A percentile compares a stretch with the other conserved stretches of the same genome.
Evolutionary conservation across 1,284 basidiomycete species (phyloP).

Genomic region (Trichosporon sp.): DNA sequence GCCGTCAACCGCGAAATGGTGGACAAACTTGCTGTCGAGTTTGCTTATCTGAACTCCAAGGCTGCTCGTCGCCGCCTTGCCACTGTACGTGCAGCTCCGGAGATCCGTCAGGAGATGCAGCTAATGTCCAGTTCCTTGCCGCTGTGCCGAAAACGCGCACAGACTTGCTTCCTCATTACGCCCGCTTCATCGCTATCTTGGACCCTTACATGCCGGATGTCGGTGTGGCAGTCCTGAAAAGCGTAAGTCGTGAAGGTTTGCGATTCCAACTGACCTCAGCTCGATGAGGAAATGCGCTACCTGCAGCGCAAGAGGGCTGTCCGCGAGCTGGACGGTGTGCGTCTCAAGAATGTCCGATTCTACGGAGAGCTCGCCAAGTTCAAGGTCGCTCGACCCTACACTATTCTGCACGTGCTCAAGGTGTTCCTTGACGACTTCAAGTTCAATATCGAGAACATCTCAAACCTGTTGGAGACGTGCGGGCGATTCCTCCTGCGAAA

Average conservation of each 20-base stretch:
- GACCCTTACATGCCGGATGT: constrained; percentile 92
- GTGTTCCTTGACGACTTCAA: constrained; percentile 94
- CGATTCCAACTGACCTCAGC: constrained; percentile 51
- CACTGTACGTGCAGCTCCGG: constrained; percentile 60
- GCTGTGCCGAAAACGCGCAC: constrained; percentile 81
- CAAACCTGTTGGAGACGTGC: constrained; percentile 86
- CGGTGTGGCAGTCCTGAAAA: constrained; percentile 69
- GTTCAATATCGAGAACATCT: constrained; percentile 88
- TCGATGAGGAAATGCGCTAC: constrained; percentile 95
- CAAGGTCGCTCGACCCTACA: constrained; percentile 80
- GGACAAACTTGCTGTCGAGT: constrained; percentile 91
- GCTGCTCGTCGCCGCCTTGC: constrained; percentile 83
- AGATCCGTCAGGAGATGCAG: neutral
- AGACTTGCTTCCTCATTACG: constrained; percentile 90
- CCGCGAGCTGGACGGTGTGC: constrained; percentile 75
- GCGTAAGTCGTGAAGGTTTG: constrained; percentile 53
- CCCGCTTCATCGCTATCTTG: constrained; percentile 79
- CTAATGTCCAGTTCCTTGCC: constrained; percentile 62
- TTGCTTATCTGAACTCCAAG: constrained; percentile 93
- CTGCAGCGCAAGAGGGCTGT: constrained; percentile 90
- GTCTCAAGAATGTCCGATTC: constrained; percentile 87
- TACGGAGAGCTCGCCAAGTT: constrained; percentile 93
- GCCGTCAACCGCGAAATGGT: constrained; percentile 86
- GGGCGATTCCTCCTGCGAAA: constrained; percentile 84
- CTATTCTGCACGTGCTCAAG: constrained; percentile 94